Conservation (phyloP, 148 eudicot species). For the Polygonum maritimum region DNA sequence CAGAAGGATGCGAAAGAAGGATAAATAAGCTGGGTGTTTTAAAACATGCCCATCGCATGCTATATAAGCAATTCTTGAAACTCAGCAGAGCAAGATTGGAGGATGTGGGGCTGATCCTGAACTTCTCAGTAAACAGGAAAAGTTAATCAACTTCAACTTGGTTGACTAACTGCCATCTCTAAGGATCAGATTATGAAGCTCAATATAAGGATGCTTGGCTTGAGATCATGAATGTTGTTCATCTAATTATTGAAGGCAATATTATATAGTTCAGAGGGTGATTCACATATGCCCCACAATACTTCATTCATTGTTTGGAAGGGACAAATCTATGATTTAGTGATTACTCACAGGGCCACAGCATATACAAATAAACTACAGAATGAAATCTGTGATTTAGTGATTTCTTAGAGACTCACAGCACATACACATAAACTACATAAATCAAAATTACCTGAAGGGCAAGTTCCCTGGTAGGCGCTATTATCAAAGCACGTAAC, state of each 20-base stretch:
- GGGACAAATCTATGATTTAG: neutral
- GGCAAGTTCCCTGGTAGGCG: slow-evolving; percentile 97
- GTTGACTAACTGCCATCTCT: neutral
- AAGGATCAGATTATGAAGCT: neutral
- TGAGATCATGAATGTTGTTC: neutral
- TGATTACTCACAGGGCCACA: neutral
- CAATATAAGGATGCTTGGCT: neutral
- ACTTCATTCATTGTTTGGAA: neutral
- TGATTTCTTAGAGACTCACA: neutral
- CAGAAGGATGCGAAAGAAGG: neutral
- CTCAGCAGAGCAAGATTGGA: neutral
- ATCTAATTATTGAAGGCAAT: neutral
- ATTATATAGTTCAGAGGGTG: neutral
- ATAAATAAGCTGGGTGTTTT: neutral
- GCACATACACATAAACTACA: neutral
- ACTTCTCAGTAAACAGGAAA: neutral
- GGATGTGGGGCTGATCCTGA: neutral
- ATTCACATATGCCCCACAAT: neutral
- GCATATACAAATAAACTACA: neutral
- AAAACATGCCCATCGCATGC: neutral
- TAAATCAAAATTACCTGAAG: slow-evolving; percentile 51
- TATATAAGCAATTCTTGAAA: neutral
- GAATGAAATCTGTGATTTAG: neutral
- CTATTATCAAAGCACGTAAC: slow-evolving; percentile 73
- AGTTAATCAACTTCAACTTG: neutral